Evolutionary conservation across 441 rosid genomes (phyloP).

Genomic region (Gossypium trilobum): DNA sequence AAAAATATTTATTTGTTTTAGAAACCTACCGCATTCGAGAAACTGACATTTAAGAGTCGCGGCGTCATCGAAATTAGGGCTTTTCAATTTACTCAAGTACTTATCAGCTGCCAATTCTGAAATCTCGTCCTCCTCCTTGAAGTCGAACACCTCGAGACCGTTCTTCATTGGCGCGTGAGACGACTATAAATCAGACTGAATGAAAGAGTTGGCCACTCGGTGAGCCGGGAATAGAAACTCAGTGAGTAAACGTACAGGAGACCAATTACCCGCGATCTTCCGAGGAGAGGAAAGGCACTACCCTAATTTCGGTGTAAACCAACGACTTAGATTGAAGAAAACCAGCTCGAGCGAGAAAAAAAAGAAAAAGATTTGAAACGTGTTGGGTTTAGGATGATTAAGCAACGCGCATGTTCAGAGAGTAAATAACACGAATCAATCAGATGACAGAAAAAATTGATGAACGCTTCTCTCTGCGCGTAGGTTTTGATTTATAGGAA

Average conservation of each 20-base stretch:
- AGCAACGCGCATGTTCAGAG: not conserved
- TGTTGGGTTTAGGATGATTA: not conserved
- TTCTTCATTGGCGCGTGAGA: constrained; percentile 37
- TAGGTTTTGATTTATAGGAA: not conserved
- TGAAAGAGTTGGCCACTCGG: constrained; percentile 5
- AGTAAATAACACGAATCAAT: not conserved
- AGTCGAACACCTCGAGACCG: constrained; percentile 47
- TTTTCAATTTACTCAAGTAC: constrained; percentile 36
- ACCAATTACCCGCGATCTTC: not conserved
- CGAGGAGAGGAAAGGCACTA: not conserved
- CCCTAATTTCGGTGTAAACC: constrained; percentile 3
- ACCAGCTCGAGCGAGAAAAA: not conserved
- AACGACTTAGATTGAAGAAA: not conserved
- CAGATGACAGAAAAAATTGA: not conserved
- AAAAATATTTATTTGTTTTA: not conserved
- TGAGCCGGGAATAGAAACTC: not conserved
- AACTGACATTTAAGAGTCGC: constrained; percentile 34
- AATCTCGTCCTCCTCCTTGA: constrained; percentile 62
- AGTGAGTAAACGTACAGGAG: not conserved
- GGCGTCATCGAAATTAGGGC: constrained; percentile 47
- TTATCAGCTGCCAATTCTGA: constrained; percentile 38
- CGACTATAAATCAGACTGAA: not conserved
- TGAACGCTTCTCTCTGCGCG: not conserved
- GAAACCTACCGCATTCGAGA: constrained; percentile 41
- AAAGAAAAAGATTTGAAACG: not conserved